phyloP scores from a whole-genome alignment of 73 alveolate genomes.

The Paramecium primaurelia region DNA sequence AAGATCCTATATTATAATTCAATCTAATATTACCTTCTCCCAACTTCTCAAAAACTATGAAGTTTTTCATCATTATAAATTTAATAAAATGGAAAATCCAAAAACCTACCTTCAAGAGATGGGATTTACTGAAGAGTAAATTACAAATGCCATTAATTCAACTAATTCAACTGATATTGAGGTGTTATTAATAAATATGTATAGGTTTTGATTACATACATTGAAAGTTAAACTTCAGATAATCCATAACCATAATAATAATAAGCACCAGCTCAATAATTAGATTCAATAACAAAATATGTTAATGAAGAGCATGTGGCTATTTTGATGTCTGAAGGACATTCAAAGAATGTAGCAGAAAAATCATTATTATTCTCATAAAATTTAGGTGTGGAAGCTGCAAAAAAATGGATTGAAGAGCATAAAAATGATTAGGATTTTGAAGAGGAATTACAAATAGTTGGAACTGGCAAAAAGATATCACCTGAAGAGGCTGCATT shows the following conservation, averaged over 20 bases:
- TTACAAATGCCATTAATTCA: background rate
- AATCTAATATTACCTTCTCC: conserved; percentile 69
- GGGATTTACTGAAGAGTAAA: conserved; percentile 27
- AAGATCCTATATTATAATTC: conserved; percentile 22
- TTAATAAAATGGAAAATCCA: background rate
- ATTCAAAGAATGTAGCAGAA: conserved; percentile 18
- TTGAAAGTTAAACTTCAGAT: background rate
- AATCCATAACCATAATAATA: background rate
- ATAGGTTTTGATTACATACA: background rate
- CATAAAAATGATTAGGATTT: background rate
- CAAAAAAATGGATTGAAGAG: conserved; percentile 2
- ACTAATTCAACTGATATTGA: background rate
- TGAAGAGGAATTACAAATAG: background rate
- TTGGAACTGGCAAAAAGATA: background rate
- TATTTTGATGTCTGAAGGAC: background rate
- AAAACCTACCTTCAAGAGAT: background rate
- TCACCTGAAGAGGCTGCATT: conserved; percentile 19
- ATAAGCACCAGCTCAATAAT: background rate
- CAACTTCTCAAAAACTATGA: conserved; percentile 59
- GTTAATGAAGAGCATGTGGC: conserved; percentile 14
- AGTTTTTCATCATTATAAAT: conserved; percentile 56
- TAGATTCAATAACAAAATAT: background rate
- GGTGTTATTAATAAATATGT: background rate
- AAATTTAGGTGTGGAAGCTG: conserved; percentile 8
- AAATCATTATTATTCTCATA: background rate